These are phyloP conservation scores for Podila clonocystis DNA, from an alignment of 192 early-diverging fungal genomes.

Conservation along the genomic window DNA sequence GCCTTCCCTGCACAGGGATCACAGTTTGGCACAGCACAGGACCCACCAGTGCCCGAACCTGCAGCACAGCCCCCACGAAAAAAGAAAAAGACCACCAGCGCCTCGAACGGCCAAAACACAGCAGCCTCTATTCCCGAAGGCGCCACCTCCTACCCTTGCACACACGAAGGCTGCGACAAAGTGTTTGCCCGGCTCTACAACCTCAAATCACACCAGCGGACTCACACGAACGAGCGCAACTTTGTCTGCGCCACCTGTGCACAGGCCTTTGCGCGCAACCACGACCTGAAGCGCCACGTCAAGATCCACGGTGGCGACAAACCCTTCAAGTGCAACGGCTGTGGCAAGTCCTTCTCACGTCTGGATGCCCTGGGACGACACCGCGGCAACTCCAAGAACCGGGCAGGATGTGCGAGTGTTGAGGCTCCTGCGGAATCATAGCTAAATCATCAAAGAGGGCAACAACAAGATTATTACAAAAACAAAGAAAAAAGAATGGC, in stretches of 20 bases:
- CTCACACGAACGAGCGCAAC: slow-evolving; percentile 76
- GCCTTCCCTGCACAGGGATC: slow-evolving; percentile 45
- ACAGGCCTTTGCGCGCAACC: slow-evolving; percentile 83
- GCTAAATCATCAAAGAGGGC: neutral
- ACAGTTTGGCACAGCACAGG: slow-evolving; percentile 34
- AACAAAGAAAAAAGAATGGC: no score
- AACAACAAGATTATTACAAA: no score
- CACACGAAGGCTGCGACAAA: slow-evolving; percentile 63
- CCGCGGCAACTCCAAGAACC: slow-evolving; percentile 52
- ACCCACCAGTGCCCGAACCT: slow-evolving; percentile 1
- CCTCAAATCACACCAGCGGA: slow-evolving; percentile 76
- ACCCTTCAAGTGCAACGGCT: slow-evolving; percentile 75
- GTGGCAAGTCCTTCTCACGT: slow-evolving; percentile 78
- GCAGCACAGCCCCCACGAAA: slow-evolving; percentile 12
- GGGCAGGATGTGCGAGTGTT: slow-evolving; percentile 15
- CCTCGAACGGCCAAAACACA: slow-evolving; percentile 25
- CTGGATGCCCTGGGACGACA: slow-evolving; percentile 83
- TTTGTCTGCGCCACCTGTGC: slow-evolving; percentile 76
- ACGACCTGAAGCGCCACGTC: slow-evolving; percentile 86
- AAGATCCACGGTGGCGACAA: slow-evolving; percentile 79
- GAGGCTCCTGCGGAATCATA: neutral
- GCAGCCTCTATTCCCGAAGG: slow-evolving; percentile 58
- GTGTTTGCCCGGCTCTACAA: slow-evolving; percentile 79
- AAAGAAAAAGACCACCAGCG: slow-evolving; percentile 22
- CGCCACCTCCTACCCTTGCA: slow-evolving; percentile 35